These are phyloP conservation scores for Ophiostoma sp. DNA, from an alignment of 2,329 filamentous ascomycete genomes.

Conservation along the genomic window DNA sequence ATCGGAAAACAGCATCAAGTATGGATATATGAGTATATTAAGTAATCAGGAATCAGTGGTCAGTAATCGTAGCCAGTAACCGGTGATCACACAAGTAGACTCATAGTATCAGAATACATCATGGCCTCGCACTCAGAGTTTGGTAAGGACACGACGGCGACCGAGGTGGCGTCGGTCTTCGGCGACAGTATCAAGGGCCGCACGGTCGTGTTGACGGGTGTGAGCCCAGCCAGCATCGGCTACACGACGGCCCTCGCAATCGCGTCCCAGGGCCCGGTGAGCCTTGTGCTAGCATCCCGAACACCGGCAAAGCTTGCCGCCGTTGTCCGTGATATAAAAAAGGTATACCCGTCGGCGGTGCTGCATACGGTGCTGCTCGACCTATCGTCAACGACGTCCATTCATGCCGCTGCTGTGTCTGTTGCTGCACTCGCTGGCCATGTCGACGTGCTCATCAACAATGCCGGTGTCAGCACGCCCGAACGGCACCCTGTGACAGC, in stretches of 20 bases:
- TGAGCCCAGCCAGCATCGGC: constrained; percentile 40
- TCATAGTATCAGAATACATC: not conserved
- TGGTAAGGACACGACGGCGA: constrained; percentile 25
- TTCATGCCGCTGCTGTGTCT: not conserved
- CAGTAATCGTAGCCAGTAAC: no score
- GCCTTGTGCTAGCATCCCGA: constrained; percentile 37
- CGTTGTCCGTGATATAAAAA: not conserved
- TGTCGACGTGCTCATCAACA: constrained; percentile 39
- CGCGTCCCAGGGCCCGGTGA: constrained; percentile 39
- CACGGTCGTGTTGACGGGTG: constrained; percentile 34
- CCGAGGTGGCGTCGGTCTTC: constrained; percentile 25
- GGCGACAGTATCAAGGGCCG: constrained; percentile 22
- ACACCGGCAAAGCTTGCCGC: not conserved
- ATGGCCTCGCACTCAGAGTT: constrained; percentile 27
- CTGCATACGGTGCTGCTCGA: not conserved
- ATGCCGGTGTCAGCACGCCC: constrained; percentile 36
- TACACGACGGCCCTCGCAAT: constrained; percentile 39
- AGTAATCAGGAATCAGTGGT: no score
- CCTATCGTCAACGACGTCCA: not conserved
- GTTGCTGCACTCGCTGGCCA: not conserved
- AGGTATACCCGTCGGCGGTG: not conserved
- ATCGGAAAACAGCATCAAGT: no score
- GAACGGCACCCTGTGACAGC: constrained; percentile 33
- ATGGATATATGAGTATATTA: no score
- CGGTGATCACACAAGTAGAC: no score